Evolutionary conservation across 1,284 basidiomycete genomes (phyloP).

Genomic region (Ganoderma lucidum): DNA sequence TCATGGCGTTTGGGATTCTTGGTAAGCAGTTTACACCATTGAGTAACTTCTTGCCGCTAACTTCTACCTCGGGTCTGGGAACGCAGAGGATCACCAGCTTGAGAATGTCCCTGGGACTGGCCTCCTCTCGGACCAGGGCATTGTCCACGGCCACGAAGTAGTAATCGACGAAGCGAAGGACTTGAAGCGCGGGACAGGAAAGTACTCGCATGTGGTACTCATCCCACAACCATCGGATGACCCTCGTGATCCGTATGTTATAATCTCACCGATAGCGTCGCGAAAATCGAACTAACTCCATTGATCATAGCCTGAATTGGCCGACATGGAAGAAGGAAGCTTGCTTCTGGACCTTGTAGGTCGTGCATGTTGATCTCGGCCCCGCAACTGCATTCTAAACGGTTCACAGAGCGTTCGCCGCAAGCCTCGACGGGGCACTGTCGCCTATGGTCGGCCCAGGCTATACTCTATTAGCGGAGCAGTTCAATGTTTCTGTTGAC

Average conservation of each 20-base stretch:
- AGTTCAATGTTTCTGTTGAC: conserved; percentile 51
- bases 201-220: conserved; percentile 51
- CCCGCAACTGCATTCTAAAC: conserved; percentile 45
- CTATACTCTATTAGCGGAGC: conserved; percentile 48
- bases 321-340: conserved; percentile 55
- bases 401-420: conserved; percentile 44
- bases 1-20: conserved; percentile 50
- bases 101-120: conserved; percentile 48
- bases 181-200: conserved; percentile 50
- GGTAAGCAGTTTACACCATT: conserved; percentile 34
- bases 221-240: conserved; percentile 56
- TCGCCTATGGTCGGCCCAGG: conserved; percentile 53
- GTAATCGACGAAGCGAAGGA: conserved; percentile 42
- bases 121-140: conserved; percentile 48
- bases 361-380: neutral
- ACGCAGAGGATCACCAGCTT: conserved; percentile 28
- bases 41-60: neutral
- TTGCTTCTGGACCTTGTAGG: conserved; percentile 51
- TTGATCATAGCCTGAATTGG: conserved; percentile 49
- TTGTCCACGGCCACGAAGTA: conserved; percentile 46
- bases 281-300: neutral
- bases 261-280: neutral
- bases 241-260: conserved; percentile 51
- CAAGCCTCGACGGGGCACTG: conserved; percentile 52
- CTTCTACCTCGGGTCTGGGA: neutral